phyloP scores from a whole-genome alignment of 2,329 filamentous ascomycete genomes.

The Tolypocladium inflatum region DNA sequence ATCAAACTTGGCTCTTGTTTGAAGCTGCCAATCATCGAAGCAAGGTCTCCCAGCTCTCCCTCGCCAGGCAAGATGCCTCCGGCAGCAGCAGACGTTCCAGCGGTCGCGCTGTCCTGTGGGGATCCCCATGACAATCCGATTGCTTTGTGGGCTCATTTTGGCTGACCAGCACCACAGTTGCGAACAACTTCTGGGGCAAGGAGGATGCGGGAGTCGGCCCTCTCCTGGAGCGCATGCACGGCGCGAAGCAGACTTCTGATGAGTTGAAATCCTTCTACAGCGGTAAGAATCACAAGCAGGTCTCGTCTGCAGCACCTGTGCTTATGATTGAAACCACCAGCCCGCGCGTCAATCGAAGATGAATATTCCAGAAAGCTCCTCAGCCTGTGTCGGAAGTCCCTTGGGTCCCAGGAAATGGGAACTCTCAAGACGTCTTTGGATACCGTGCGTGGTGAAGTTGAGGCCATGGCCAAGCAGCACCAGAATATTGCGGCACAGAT shows the following conservation, averaged over 20 bases:
- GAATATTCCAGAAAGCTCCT: slow-evolving; percentile 89
- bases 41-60: background rate
- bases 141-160: background rate
- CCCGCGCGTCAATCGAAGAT: slow-evolving; percentile 88
- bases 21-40: background rate
- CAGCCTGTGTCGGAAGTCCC: slow-evolving; percentile 73
- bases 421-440: slow-evolving; percentile 79
- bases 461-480: slow-evolving; percentile 90
- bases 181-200: slow-evolving; percentile 99
- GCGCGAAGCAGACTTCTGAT: slow-evolving; percentile 88
- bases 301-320: background rate
- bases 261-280: slow-evolving; percentile 88
- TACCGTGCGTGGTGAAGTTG: slow-evolving; percentile 78
- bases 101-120: slow-evolving; percentile 60
- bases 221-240: slow-evolving; percentile 87
- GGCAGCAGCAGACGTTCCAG: slow-evolving; percentile 50
- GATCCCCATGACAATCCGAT: background rate
- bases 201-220: slow-evolving; percentile 93
- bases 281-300: slow-evolving; percentile 37
- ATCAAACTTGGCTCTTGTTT: background rate
- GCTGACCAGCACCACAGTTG: slow-evolving; percentile 47
- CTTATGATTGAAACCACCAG: slow-evolving; percentile 28
- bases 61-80: slow-evolving; percentile 43
- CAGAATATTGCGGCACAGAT: slow-evolving; percentile 85
- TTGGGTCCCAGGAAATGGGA: slow-evolving; percentile 81